phyloP scores from a whole-genome alignment of 345 rosid species.

The Gossypium herbaceum region DNA sequence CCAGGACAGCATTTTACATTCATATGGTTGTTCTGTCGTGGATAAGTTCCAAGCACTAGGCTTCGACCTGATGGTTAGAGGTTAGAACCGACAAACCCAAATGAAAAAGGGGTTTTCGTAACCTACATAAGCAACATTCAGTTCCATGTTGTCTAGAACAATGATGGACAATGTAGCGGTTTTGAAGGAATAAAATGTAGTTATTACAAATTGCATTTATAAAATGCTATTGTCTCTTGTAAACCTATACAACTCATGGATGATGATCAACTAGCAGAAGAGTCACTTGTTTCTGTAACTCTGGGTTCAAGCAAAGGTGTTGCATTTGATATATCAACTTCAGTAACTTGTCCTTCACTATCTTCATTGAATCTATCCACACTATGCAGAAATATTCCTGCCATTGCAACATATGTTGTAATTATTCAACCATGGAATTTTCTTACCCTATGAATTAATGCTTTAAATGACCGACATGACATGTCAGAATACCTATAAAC shows the following conservation, averaged over 20 bases:
- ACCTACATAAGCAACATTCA: not conserved
- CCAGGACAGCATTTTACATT: not conserved
- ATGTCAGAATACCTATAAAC: slow-evolving; percentile 52
- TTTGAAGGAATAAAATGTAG: not conserved
- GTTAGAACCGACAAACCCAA: not conserved
- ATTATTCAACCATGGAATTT: slow-evolving; percentile 1
- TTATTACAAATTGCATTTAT: not conserved
- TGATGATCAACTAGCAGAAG: slow-evolving; percentile 17
- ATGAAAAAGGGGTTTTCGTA: not conserved
- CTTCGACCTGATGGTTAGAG: not conserved
- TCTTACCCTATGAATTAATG: not conserved
- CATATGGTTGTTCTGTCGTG: not conserved
- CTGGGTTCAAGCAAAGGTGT: slow-evolving; percentile 54
- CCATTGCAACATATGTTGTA: not conserved
- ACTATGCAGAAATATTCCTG: slow-evolving; percentile 71
- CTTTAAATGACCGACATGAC: not conserved
- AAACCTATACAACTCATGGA: slow-evolving; percentile 6
- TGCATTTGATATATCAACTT: slow-evolving; percentile 32
- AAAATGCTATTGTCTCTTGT: not conserved
- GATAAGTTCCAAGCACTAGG: not conserved
- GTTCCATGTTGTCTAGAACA: not conserved
- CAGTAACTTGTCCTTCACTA: slow-evolving; percentile 28
- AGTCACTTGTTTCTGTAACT: slow-evolving; percentile 17
- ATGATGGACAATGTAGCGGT: not conserved
- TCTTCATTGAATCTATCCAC: slow-evolving; percentile 72